Evolutionary conservation across 345 rosid species (phyloP).

Genomic region (Moringa oleifera): DNA sequence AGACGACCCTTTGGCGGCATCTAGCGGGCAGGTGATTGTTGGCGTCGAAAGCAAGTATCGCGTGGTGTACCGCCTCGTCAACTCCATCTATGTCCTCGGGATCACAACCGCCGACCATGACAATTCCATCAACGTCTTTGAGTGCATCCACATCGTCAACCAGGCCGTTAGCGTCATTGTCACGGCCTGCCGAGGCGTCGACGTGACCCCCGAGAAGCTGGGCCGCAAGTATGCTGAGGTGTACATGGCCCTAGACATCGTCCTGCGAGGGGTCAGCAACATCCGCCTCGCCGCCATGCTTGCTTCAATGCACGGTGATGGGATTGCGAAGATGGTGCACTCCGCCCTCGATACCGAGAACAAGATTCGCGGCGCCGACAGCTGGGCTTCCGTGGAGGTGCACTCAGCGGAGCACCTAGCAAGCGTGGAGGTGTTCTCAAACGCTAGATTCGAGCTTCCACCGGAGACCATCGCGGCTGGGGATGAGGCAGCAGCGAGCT

Average conservation of each 20-base stretch:
- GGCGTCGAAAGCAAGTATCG: constrained; percentile 97
- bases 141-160: constrained; percentile 92
- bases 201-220: constrained; percentile 95
- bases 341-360: constrained; percentile 84
- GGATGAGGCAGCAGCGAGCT: constrained; percentile 63
- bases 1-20: constrained; percentile 93
- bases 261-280: constrained; percentile 82
- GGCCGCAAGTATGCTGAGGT: constrained; percentile 87
- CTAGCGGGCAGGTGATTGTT: constrained; percentile 92
- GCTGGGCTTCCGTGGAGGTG: constrained; percentile 54
- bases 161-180: constrained; percentile 96
- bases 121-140: constrained; percentile 81
- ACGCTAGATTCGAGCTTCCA: constrained; percentile 66
- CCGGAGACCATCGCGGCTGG: constrained; percentile 77
- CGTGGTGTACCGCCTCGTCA: constrained; percentile 88
- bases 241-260: constrained; percentile 96
- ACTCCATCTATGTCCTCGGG: constrained; percentile 88
- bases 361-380: constrained; percentile 93
- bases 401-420: constrained; percentile 66
- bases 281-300: constrained; percentile 95
- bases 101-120: constrained; percentile 85
- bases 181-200: constrained; percentile 98
- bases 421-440: constrained; percentile 56
- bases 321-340: constrained; percentile 97
- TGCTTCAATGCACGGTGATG: constrained; percentile 90